Evolutionary conservation across 2,329 filamentous ascomycete genomes (phyloP), one percentile per base, ranked within the genome.

Genomic region (Colletotrichum cordylinicola): DNA sequence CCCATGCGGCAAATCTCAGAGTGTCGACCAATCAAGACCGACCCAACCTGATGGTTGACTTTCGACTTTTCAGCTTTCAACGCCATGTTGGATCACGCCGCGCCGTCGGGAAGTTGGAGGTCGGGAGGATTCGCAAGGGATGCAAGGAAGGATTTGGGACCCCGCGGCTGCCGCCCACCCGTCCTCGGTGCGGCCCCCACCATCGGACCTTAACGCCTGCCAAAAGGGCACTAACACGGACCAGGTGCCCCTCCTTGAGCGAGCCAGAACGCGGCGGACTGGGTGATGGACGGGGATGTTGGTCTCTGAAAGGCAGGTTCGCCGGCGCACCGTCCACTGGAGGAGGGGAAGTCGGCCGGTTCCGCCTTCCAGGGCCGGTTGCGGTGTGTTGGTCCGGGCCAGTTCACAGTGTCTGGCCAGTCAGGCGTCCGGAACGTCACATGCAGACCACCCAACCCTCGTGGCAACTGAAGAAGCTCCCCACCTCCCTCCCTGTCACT

Each of bases 311-410:
- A 35, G 33, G 61, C 67, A 67, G 56, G 52, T 72, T 62, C 68
- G 61, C 72, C 69, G 68, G 68, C 61, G 62, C 37, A 55, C 27
- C 72, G 62, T 62, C 62, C 72, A 75, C 55, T 75, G 31, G n/a
- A 31, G 39, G 33, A 15, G 39, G 24, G 52, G n/a, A 21, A 75
- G 62, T 62, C 72, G 72, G 72, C 72, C 72, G 72, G 69, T 72
- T 66, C 72, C 72, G 72, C 72, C 72, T 31, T n/a, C 55, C 37
- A 62, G 72, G 72, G 16, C 69, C 72, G 72, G 69, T 64, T 72
- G 72, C 72, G 69, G 62, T 72, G 39, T 7, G 21, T 29, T 48
- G 43, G n/a, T 48, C 43, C 43, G 43, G 43, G 43, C 43, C n/a
- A 48, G 18, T 48, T 12, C n/a, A 43, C 43, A 43, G 24, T 37